Evolutionary conservation across 495 filamentous ascomycete genomes (phyloP).

Genomic region (Hypoxylon crocopeplum): DNA sequence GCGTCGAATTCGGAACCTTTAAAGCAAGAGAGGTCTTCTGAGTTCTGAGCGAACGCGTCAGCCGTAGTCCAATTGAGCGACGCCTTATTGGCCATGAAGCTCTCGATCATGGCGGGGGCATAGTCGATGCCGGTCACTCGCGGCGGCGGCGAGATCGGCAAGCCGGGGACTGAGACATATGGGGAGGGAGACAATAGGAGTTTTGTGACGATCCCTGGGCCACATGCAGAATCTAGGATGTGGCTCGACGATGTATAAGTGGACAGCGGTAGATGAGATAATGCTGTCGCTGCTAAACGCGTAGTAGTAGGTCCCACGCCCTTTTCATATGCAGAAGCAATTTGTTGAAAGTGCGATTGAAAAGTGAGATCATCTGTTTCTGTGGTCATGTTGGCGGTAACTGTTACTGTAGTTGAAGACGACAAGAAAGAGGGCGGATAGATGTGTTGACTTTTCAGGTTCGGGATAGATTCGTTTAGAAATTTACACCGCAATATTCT

Average conservation of each 20-base stretch:
- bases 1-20: conserved; percentile 36
- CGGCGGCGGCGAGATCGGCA: conserved; percentile 26
- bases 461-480: too few relatives aligned
- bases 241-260: conserved; percentile 31
- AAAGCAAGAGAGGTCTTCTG: conserved; percentile 30
- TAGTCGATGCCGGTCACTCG: conserved; percentile 33
- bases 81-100: conserved; percentile 24
- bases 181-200: conserved; percentile 29
- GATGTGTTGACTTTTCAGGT: background rate
- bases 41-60: conserved; percentile 26
- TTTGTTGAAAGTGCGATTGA: conserved; percentile 6
- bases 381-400: conserved; percentile 2
- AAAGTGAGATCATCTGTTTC: background rate
- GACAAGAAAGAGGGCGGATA: background rate
- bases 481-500: background rate
- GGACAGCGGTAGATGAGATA: conserved; percentile 30
- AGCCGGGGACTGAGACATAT: conserved; percentile 13
- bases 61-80: conserved; percentile 23
- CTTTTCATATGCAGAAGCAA: conserved; percentile 24
- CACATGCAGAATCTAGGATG: conserved; percentile 33
- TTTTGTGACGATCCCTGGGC: conserved; percentile 33
- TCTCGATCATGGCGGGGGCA: conserved; percentile 27
- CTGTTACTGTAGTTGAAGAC: background rate
- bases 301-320: conserved; percentile 19
- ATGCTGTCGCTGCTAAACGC: conserved; percentile 23